Evolutionary conservation across 345 rosid species (phyloP).

Genomic region (Turritis glabra): DNA sequence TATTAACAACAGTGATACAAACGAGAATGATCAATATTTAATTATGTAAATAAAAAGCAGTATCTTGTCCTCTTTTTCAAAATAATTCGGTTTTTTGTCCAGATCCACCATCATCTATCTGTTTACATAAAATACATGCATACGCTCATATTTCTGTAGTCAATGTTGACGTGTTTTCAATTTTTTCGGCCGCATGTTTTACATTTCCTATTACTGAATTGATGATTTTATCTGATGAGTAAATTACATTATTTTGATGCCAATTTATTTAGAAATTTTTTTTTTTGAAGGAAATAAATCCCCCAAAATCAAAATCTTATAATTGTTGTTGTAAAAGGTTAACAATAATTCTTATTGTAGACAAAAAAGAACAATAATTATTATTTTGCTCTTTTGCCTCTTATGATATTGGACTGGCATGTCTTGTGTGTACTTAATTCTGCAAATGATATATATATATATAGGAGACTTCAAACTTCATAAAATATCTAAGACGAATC

Average conservation of each 20-base stretch:
- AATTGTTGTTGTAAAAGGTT: not conserved
- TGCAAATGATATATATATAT: not conserved
- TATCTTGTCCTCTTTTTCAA: conserved; percentile 19
- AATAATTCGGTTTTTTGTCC: not conserved
- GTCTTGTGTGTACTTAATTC: not conserved
- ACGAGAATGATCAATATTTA: not conserved
- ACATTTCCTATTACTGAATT: not conserved
- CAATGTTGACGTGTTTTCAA: not conserved
- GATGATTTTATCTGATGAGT: not conserved
- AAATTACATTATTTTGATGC: not conserved
- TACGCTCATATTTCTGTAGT: not conserved
- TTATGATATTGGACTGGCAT: not conserved
- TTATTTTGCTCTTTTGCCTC: not conserved
- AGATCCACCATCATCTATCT: not conserved
- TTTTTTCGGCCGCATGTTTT: not conserved
- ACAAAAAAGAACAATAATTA: not conserved
- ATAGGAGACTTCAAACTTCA: not conserved
- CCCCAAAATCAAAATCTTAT: not conserved
- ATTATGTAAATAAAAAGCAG: conserved; percentile 15
- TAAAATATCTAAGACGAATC: not conserved
- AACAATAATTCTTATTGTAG: not conserved
- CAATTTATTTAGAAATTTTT: not conserved
- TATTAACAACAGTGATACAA: not conserved
- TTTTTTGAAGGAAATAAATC: not conserved
- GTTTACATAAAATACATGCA: not conserved